A percentile compares a stretch with the other conserved stretches of the same genome.
phyloP scores from a whole-genome alignment of 257 asterid genomes.

The Knoxia roxburghii region DNA sequence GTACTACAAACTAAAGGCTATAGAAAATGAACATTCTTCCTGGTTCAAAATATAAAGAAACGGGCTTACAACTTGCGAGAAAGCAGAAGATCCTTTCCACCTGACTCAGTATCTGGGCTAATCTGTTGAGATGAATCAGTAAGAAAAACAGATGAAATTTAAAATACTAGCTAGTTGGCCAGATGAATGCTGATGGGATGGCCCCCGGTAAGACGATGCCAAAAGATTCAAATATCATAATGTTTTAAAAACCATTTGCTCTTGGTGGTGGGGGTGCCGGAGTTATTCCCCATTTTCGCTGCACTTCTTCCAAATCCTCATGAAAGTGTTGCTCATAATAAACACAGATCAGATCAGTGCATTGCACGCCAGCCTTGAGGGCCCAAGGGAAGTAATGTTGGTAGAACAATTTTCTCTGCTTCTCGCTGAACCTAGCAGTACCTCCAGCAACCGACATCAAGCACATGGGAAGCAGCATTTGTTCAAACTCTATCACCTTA shows the following conservation, averaged over 20 bases:
- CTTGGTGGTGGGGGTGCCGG: slow-evolving; percentile 63
- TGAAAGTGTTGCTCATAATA: slow-evolving; percentile 83
- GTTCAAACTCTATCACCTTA: slow-evolving; percentile 90
- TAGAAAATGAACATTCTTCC: too few species aligned
- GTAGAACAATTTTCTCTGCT: slow-evolving; percentile 71
- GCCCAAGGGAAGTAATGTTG: slow-evolving; percentile 98
- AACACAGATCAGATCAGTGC: slow-evolving; percentile 77
- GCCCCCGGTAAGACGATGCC: neutral
- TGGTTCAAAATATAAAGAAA: neutral
- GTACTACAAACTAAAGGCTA: too few species aligned
- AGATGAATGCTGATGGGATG: neutral
- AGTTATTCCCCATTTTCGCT: slow-evolving; percentile 65
- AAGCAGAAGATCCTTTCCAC: neutral
- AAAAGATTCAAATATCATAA: neutral
- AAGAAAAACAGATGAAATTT: neutral
- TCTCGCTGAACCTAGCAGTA: slow-evolving; percentile 65
- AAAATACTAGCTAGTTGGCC: neutral
- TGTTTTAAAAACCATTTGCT: slow-evolving; percentile 9
- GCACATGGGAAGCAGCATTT: slow-evolving; percentile 95
- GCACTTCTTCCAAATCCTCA: slow-evolving; percentile 84
- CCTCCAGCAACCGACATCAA: slow-evolving; percentile 83
- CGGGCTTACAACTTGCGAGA: neutral
- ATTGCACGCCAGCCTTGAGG: slow-evolving; percentile 61
- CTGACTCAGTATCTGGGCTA: too few species aligned
- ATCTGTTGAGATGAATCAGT: neutral